These are phyloP conservation scores for Podila epicladia DNA, from an alignment of 192 early-diverging fungal genomes.

Conservation along the genomic window DNA sequence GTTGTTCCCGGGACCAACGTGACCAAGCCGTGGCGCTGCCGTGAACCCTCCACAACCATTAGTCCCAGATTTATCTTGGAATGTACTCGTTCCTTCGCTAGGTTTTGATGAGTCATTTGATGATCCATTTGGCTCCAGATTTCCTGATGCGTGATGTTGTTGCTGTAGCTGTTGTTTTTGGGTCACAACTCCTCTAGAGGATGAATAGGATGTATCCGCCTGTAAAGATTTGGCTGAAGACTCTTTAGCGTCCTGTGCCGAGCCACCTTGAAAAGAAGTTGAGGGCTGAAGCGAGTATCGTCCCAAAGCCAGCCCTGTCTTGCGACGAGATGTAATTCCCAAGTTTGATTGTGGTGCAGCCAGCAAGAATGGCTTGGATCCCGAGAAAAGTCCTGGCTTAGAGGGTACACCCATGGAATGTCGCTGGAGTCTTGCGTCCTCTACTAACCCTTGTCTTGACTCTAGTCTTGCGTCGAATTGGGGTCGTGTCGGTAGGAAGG, in stretches of 20 bases:
- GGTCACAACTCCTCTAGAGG: too few relatives aligned
- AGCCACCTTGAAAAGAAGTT: neutral
- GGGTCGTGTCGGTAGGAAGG: neutral
- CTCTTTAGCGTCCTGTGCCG: neutral
- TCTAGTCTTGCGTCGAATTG: neutral
- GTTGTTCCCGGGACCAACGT: neutral
- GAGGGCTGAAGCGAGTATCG: conserved; percentile 22
- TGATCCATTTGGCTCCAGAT: too few relatives aligned
- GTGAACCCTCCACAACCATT: neutral
- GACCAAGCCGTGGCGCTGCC: neutral
- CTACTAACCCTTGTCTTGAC: neutral
- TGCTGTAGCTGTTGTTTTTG: neutral
- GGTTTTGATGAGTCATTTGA: too few relatives aligned
- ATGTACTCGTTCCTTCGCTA: too few relatives aligned
- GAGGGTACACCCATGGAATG: neutral
- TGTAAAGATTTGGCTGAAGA: neutral
- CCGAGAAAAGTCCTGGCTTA: neutral
- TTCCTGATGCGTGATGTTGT: neutral
- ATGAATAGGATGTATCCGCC: neutral
- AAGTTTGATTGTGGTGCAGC: neutral
- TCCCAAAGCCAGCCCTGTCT: conserved; percentile 25
- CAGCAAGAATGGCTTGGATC: neutral
- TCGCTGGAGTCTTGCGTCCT: conserved; percentile 1
- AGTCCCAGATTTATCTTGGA: neutral
- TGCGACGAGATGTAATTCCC: conserved; percentile 22